A percentile compares a stretch with the other conserved stretches of the same genome.
phyloP scores from a whole-genome alignment of 2,329 filamentous ascomycete genomes.

The Aphanoascus verrucosus region DNA sequence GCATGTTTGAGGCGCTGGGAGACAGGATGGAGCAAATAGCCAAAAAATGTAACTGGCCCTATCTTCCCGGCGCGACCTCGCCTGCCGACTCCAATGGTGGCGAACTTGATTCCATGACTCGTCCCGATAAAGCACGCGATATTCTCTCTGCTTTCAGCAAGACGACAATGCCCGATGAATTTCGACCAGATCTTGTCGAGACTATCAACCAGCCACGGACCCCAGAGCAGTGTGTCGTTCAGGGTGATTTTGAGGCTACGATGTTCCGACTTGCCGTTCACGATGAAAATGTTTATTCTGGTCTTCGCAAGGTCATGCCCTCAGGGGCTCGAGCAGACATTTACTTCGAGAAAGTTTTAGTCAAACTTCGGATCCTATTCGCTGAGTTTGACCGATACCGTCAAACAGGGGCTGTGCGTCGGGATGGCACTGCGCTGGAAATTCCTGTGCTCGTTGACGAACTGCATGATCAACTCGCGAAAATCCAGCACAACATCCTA shows the following conservation, averaged over 20 bases:
- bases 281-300: constrained; percentile 34
- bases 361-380: constrained; percentile 27
- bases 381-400: constrained; percentile 34
- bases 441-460: constrained; percentile 26
- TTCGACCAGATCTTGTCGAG: constrained; percentile 31
- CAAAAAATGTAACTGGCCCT: constrained; percentile 28
- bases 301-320: constrained; percentile 35
- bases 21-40: constrained; percentile 27
- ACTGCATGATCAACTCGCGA: constrained; percentile 24
- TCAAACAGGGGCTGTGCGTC: constrained; percentile 22
- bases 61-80: constrained; percentile 20
- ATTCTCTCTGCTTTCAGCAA: constrained; percentile 38
- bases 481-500: constrained; percentile 26
- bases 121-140: constrained; percentile 33
- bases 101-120: constrained; percentile 23
- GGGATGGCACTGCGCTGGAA: constrained; percentile 20
- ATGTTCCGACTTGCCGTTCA: constrained; percentile 37
- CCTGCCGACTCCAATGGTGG: constrained; percentile 14
- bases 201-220: constrained; percentile 25
- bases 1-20: constrained; percentile 26
- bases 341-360: constrained; percentile 36
- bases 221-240: constrained; percentile 35
- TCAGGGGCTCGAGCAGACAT: constrained; percentile 32
- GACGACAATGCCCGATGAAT: constrained; percentile 33
- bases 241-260: constrained; percentile 36